Base-by-base conservation (phyloP, 306 rosid species). In the Cicer chorassanicum region DNA sequence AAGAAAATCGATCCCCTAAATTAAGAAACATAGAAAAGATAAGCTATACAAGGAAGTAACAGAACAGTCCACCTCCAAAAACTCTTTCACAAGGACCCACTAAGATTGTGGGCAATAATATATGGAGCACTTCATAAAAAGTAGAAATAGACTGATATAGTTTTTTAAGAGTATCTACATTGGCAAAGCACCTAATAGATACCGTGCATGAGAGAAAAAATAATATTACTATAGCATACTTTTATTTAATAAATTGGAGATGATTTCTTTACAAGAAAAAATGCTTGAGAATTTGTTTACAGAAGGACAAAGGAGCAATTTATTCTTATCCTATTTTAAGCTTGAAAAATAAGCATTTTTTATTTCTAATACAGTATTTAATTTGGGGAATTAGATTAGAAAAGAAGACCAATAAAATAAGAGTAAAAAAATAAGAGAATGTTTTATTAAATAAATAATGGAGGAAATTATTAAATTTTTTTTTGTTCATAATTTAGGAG, bases 51-150 rank as follows among this genome's bases (percentile, higher is more conserved):
- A 24, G n/a, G 14, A 77, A 72, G 59, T 46, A 66, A 55, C 53
- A 49, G 72, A 66, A 51, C 40, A 18, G 11, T 57, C 55, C 76
- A 60, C 61, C 18, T 42, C 55, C 42, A 49, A 57, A 45, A n/a
- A 49, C 9, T 50, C 43, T 60, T 61, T 51, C 39, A 18, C 9
- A 69, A 18, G 49, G 62, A 57, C 55, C 77, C 67, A 63, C 75
- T 76, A 48, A 57, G 76, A 67, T 82, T 41, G 51, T 59, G 63
- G 49, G 39, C 76, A 72, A 61, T 50, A 59, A 60, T 50, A 39
- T 59, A 48, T 21, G 4, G 4, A 75, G 41, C 44, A 64, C 80
- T 65, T 65, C 57, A 50, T 65, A 53, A 21, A 65, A 75, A 51
- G 55, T 19, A 51, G 13, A 62, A 38, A 39, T 38, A 14, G 29